Evolutionary conservation across 2,329 filamentous ascomycete genomes (phyloP).

Genomic region (Thielaviopsis punctulata): DNA sequence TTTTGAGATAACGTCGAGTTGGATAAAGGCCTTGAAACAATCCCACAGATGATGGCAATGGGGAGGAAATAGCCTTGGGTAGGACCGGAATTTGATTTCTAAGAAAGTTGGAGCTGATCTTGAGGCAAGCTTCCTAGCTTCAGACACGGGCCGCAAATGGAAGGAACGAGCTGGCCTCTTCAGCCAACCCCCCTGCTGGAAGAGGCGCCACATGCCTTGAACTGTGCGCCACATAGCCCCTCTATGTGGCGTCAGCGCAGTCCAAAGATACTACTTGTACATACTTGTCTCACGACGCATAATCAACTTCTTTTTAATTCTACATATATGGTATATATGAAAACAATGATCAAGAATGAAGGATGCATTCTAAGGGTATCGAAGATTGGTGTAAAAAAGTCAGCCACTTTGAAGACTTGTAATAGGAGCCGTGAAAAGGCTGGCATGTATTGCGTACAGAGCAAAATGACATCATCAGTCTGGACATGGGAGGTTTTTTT

Average conservation of each 20-base stretch:
- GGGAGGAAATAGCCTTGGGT: neutral
- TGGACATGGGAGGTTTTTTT: too few species aligned
- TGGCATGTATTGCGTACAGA: too few species aligned
- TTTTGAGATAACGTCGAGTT: neutral
- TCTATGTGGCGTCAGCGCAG: neutral
- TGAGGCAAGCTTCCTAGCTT: constrained; percentile 1
- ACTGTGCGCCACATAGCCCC: neutral
- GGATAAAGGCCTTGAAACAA: neutral
- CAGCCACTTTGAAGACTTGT: too few species aligned
- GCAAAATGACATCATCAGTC: too few species aligned
- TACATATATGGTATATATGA: too few species aligned
- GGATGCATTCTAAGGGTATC: too few species aligned
- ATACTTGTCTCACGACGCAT: too few species aligned
- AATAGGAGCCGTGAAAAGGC: too few species aligned
- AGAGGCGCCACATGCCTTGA: neutral
- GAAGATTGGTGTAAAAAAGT: too few species aligned
- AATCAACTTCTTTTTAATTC: too few species aligned
- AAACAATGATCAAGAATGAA: too few species aligned
- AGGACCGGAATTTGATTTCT: neutral
- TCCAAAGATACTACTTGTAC: too few species aligned
- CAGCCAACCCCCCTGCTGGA: neutral
- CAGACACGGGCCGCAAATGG: neutral
- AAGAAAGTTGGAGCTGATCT: neutral
- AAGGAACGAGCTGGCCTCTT: constrained; percentile 13
- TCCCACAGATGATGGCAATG: neutral